phyloP scores from a whole-genome alignment of 306 rosid genomes.

The Cicer yamashitae region DNA sequence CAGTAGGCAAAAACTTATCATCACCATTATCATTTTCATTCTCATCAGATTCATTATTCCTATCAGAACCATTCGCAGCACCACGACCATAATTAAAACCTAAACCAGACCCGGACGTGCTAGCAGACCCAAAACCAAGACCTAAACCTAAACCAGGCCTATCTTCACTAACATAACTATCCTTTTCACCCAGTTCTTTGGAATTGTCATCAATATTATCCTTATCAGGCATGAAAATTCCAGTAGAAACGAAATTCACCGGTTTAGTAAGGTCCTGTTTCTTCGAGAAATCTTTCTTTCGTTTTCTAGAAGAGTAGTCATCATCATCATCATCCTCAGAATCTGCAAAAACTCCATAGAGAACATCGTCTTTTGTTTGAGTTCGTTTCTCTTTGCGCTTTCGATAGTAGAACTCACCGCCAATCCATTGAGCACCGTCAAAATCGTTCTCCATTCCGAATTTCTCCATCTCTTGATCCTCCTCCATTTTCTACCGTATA shows the following conservation, averaged over 20 bases:
- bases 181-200: constrained; percentile 50
- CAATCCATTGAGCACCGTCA: constrained; percentile 75
- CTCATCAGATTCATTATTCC: constrained; percentile 46
- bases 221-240: constrained; percentile 69
- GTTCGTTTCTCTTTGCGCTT: constrained; percentile 71
- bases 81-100: constrained; percentile 50
- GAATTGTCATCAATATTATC: constrained; percentile 58
- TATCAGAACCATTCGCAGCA: constrained; percentile 41
- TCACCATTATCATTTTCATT: constrained; percentile 46
- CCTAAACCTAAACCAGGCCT: constrained; percentile 54
- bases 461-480: constrained; percentile 81
- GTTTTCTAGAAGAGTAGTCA: constrained; percentile 60
- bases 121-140: constrained; percentile 61
- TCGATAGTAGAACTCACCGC: constrained; percentile 68
- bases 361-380: constrained; percentile 80
- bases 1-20: constrained; percentile 67
- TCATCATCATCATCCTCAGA: constrained; percentile 61
- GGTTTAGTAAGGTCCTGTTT: constrained; percentile 74
- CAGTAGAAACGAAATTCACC: constrained; percentile 82
- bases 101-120: constrained; percentile 57
- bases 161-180: constrained; percentile 44
- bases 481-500: constrained; percentile 59
- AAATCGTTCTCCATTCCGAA: constrained; percentile 87
- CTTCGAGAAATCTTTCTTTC: constrained; percentile 57
- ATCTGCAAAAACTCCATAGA: constrained; percentile 71